A percentile compares a stretch with the other conserved stretches of the same genome.
These are phyloP conservation scores for Peltaster fructicola DNA, from an alignment of 2,329 filamentous ascomycete genomes.

Conservation along the genomic window DNA sequence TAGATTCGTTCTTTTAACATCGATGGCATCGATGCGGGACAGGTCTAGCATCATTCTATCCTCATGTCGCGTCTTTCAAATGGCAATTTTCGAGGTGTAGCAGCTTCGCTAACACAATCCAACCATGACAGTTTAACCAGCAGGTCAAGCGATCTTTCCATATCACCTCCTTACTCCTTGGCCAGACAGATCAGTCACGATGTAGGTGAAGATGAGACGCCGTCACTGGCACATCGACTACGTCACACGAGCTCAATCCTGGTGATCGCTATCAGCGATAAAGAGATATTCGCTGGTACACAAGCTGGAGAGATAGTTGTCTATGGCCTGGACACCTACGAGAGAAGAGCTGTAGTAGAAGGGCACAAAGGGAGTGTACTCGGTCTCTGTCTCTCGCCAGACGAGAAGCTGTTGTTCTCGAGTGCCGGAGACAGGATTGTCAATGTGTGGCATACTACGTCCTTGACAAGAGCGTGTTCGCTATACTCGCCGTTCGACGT, in stretches of 20 bases:
- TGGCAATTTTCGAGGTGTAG: too few relatives aligned
- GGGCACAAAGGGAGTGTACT: constrained; percentile 87
- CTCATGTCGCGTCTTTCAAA: too few relatives aligned
- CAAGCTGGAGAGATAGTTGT: constrained; percentile 84
- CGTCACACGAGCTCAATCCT: constrained; percentile 66
- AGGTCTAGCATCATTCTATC: too few relatives aligned
- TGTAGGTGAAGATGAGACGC: constrained; percentile 19
- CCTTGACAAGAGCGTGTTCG: constrained; percentile 62
- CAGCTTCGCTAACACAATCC: too few relatives aligned
- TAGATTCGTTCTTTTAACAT: too few relatives aligned
- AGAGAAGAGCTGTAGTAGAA: constrained; percentile 59
- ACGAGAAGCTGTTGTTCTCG: constrained; percentile 66
- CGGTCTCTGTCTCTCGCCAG: constrained; percentile 60
- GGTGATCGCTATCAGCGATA: constrained; percentile 60
- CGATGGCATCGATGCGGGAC: too few relatives aligned
- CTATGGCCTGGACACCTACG: constrained; percentile 79
- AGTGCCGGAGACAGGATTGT: constrained; percentile 86
- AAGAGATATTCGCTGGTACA: constrained; percentile 77
- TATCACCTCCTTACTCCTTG: constrained; percentile 3
- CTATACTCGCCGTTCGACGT: constrained; percentile 90
- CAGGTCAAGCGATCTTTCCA: too few relatives aligned
- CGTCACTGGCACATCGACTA: constrained; percentile 57
- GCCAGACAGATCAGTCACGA: constrained; percentile 11
- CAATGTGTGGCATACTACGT: constrained; percentile 76
- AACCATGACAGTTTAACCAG: too few relatives aligned